These are phyloP conservation scores for Candida vartiovaarae DNA, from an alignment of 805 yeast genomes.

Conservation along the genomic window DNA sequence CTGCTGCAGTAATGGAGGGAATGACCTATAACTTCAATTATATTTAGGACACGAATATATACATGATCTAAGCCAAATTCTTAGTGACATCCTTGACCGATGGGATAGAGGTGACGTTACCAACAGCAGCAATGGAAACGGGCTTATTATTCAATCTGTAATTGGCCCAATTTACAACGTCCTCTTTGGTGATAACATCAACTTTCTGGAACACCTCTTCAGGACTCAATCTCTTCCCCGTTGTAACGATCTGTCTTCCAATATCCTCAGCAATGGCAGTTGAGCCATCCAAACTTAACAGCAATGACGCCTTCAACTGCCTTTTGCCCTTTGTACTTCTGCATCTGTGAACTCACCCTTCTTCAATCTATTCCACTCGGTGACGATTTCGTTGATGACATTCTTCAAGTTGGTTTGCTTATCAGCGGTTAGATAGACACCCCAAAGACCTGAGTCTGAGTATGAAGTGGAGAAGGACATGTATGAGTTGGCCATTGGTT, in stretches of 20 bases:
- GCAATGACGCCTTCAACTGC: constrained; percentile 85
- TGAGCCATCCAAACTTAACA: constrained; percentile 87
- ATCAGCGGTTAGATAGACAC: constrained; percentile 80
- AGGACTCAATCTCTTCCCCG: constrained; percentile 56
- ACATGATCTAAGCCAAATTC: constrained; percentile 15
- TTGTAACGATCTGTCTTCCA: constrained; percentile 93
- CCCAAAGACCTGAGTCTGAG: constrained; percentile 98
- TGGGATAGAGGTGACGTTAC: constrained; percentile 70
- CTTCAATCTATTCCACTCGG: constrained; percentile 86
- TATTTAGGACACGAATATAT: not conserved
- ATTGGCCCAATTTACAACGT: constrained; percentile 84
- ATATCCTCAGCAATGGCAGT: constrained; percentile 97
- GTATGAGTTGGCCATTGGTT: constrained; percentile 83
- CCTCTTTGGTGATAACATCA: constrained; percentile 68
- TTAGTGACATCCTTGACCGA: constrained; percentile 53
- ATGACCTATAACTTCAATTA: too few relatives aligned
- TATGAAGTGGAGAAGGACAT: constrained; percentile 96
- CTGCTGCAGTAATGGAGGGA: too few relatives aligned
- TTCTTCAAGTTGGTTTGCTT: constrained; percentile 57
- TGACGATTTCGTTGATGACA: constrained; percentile 65
- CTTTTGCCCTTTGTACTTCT: constrained; percentile 90
- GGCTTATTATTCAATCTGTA: constrained; percentile 72
- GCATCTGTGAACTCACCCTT: constrained; percentile 69
- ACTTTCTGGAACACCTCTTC: constrained; percentile 52
- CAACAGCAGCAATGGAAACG: constrained; percentile 86